A percentile compares a stretch with the other conserved stretches of the same genome.
Conservation (phyloP, 345 rosid species). For the Brassica carinata region DNA sequence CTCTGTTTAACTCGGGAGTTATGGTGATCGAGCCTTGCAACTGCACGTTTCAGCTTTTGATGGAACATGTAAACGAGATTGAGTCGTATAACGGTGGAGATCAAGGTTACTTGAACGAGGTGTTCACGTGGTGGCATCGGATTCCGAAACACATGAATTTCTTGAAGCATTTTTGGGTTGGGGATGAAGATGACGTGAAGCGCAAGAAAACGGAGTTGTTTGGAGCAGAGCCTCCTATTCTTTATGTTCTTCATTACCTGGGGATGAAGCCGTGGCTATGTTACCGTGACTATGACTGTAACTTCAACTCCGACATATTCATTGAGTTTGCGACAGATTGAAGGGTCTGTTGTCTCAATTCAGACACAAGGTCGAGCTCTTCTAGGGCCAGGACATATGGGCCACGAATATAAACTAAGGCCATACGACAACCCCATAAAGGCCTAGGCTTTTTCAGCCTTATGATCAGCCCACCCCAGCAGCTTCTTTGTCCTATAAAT, state of each 20-base stretch:
- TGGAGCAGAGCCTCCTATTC: slow-evolving; percentile 80
- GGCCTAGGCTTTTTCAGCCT: too few relatives aligned
- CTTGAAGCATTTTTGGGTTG: slow-evolving; percentile 87
- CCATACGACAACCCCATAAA: too few relatives aligned
- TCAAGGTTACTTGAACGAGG: slow-evolving; percentile 85
- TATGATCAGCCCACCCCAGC: too few relatives aligned
- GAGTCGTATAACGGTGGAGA: slow-evolving; percentile 93
- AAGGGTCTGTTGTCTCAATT: too few relatives aligned
- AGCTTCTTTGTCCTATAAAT: too few relatives aligned
- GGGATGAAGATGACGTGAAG: slow-evolving; percentile 71
- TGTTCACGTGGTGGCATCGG: slow-evolving; percentile 98
- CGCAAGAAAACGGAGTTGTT: slow-evolving; percentile 73
- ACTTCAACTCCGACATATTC: slow-evolving; percentile 82
- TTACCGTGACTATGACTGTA: slow-evolving; percentile 91
- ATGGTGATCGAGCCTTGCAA: slow-evolving; percentile 88
- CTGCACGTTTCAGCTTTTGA: slow-evolving; percentile 78
- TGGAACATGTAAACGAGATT: slow-evolving; percentile 84
- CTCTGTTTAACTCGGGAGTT: slow-evolving; percentile 84
- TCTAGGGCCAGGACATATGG: too few relatives aligned
- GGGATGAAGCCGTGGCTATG: slow-evolving; percentile 94
- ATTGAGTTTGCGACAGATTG: slow-evolving; percentile 74
- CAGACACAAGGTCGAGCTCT: too few relatives aligned
- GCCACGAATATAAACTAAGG: too few relatives aligned
- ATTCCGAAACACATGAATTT: slow-evolving; percentile 87
- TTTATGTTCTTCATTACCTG: slow-evolving; percentile 87